Evolutionary conservation across 225 moss, liverwort and hornwort species (phyloP), one percentile per base, ranked within the genome.

Genomic region (Polytrichum formosum): DNA sequence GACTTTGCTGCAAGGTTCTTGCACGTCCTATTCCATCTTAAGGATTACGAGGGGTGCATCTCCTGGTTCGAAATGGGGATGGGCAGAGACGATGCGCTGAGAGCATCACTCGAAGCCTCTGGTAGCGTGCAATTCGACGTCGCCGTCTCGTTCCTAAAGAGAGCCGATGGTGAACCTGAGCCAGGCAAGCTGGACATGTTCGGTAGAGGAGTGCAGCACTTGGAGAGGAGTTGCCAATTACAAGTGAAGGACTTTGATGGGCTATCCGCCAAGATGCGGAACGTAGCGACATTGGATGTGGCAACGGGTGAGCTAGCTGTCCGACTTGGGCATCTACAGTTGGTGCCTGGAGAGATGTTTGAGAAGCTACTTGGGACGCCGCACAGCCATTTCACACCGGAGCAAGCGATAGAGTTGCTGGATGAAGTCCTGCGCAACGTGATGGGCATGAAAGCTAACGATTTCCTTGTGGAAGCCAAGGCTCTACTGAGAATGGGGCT

Each of bases 21-120:
- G 33, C 37, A 66, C 37, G 17, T 66, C 13, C 18, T 66, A 66
- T 66, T 30, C n/a, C 31, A 66, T 2, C 66, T 66, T 5, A 5
- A 46, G 37, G 66, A 66, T 35, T 66, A 66, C 10, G 31, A 33
- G 66, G 66, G 16, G n/a, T 66, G 66, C 30, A 66, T 66, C 30
- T 1, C 1, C 0, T 66, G 66, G 30, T 66, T 33, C 18, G 66
- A 30, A 66, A 66, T 0, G 18, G 66, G 66, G 30, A 66, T 37
- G 37, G 5, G 66, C 28, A 35, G 0, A 37, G 30, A 66, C 1
- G 66, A 66, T 66, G 66, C 20, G 66, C 66, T 66, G 33, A 66
- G 35, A 33, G 35, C 1, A 66, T 66, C 35, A 5, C 66, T 66
- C 19, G 33, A 66, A 66, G 66, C 5, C 66, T 66, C 66, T 30